A percentile compares a stretch with the other conserved stretches of the same genome.
Conservation (phyloP, 2,329 filamentous ascomycete genomes). For the Colletotrichum spinosum region DNA sequence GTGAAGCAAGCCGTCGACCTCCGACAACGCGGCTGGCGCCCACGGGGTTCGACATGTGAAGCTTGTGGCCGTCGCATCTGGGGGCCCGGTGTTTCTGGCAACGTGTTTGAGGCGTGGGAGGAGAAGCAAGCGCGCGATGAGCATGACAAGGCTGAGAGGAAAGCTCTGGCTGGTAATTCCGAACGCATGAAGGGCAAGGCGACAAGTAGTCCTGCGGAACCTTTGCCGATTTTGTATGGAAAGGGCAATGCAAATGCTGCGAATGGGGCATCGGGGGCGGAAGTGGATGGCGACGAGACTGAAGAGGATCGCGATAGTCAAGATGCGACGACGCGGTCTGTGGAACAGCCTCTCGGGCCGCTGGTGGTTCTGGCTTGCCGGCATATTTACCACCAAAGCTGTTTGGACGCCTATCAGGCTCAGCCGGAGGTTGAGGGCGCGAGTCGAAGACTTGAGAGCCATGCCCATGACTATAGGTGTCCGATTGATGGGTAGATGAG, state of each 20-base stretch:
- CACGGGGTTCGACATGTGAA: slow-evolving; percentile 87
- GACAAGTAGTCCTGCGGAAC: slow-evolving; percentile 40
- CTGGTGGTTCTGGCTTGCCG: slow-evolving; percentile 77
- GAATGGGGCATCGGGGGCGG: slow-evolving; percentile 53
- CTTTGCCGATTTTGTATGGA: slow-evolving; percentile 48
- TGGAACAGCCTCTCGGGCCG: slow-evolving; percentile 68
- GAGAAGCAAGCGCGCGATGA: slow-evolving; percentile 64
- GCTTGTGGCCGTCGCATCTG: slow-evolving; percentile 85
- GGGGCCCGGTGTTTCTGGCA: slow-evolving; percentile 85
- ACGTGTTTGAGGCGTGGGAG: slow-evolving; percentile 87
- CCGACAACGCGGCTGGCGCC: slow-evolving; percentile 89
- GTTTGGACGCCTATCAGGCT: slow-evolving; percentile 73
- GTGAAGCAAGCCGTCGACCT: slow-evolving; percentile 80
- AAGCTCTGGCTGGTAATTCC: slow-evolving; percentile 45
- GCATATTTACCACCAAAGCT: slow-evolving; percentile 77
- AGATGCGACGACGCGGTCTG: slow-evolving; percentile 42
- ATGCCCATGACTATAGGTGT: slow-evolving; percentile 64
- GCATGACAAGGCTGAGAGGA: slow-evolving; percentile 56
- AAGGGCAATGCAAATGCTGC: slow-evolving; percentile 70
- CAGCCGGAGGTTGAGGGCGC: slow-evolving; percentile 58
- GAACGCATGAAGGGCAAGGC: slow-evolving; percentile 56
- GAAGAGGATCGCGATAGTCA: slow-evolving; percentile 49
- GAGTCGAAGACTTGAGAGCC: slow-evolving; percentile 53
- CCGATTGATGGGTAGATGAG: slow-evolving; percentile 64
- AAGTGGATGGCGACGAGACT: slow-evolving; percentile 52